Evolutionary conservation across 371 early-diverging fungal species (phyloP), one percentile per base, ranked within the genome.

Genomic region (Sporodiniella umbellata): DNA sequence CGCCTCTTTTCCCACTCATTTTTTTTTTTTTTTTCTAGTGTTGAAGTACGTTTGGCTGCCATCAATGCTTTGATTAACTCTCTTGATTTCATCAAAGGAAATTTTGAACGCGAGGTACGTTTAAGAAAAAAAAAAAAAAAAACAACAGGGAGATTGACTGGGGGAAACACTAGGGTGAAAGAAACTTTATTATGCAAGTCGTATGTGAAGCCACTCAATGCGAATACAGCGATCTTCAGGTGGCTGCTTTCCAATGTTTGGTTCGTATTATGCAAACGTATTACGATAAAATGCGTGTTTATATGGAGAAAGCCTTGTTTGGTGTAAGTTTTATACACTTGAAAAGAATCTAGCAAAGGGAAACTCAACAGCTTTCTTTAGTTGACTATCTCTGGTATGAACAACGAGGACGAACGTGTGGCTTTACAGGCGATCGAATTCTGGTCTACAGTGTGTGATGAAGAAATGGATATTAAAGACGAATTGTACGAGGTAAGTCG

Each of bases 401-500:
- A 86, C 55, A 74, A 78, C 51, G 56, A 57, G 14, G 85, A 90
- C 42, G 88, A 90, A 28, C 84, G 84, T 17, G 91, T 98, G 33
- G 94, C 89, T 4, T 70, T 94, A 50, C 98, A 98, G 68, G 96
- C 98, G 35, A 87, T 98, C 49, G 99, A 98, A 78, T 98, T 98
- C 66, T 98, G 99, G 99, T 93, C 96, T 14, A 95, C 97, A 17
- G 89, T 98, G 15, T 95, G 94, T 65, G 99, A 98, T 56, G 90
- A 87, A 53, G 99, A 98, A 70, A 81, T 89, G 42, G 87, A 88
- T 40, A 61, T 89, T 8, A 74, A 75, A 26, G 59, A 72, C 8
- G 79, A 84, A 15, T 73, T 66, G 31, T 61, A 62, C 12, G 70
- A 72, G 11, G 72, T 72, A 64, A 57, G 37, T 15, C 3, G 21